Evolutionary conservation across 352 stramenopile species (phyloP).

Genomic region (Phytophthora colocasiae): DNA sequence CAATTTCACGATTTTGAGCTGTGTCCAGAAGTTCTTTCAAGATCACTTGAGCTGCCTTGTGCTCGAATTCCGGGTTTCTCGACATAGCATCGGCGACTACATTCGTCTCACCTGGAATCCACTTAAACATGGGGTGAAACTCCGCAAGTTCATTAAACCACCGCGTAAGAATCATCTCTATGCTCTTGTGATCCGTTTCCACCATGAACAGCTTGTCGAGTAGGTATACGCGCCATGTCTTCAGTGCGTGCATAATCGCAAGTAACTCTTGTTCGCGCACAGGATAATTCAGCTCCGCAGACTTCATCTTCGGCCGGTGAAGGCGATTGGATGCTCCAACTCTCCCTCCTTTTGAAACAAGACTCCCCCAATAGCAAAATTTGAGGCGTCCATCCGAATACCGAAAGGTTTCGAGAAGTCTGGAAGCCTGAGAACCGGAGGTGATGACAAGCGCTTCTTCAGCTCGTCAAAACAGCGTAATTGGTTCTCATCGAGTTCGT

Average conservation of each 20-base stretch:
- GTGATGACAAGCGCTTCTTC: no score
- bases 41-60: constrained; percentile 16
- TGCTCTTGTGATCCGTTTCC: constrained; percentile 26
- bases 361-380: constrained; percentile 7
- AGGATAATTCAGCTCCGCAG: constrained; percentile 1
- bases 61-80: constrained; percentile 8
- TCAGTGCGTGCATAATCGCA: not conserved
- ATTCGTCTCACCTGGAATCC: constrained; percentile 12
- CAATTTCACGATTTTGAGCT: constrained; percentile 12
- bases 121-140: constrained; percentile 21
- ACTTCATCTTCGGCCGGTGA: constrained; percentile 5
- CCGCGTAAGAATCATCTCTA: constrained; percentile 24
- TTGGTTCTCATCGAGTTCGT: no score
- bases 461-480: no score
- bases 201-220: constrained; percentile 12
- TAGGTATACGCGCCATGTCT: constrained; percentile 17
- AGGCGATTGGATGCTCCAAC: constrained; percentile 9
- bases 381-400: not conserved
- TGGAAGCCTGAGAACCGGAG: no score
- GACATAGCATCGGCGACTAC: constrained; percentile 1
- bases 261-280: not conserved
- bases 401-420: no score
- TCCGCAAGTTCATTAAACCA: constrained; percentile 29
- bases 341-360: constrained; percentile 8
- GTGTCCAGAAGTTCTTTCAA: constrained; percentile 9